Base-by-base conservation (phyloP, 2,329 filamentous ascomycete genomes). In the Blastomyces parvus region DNA sequence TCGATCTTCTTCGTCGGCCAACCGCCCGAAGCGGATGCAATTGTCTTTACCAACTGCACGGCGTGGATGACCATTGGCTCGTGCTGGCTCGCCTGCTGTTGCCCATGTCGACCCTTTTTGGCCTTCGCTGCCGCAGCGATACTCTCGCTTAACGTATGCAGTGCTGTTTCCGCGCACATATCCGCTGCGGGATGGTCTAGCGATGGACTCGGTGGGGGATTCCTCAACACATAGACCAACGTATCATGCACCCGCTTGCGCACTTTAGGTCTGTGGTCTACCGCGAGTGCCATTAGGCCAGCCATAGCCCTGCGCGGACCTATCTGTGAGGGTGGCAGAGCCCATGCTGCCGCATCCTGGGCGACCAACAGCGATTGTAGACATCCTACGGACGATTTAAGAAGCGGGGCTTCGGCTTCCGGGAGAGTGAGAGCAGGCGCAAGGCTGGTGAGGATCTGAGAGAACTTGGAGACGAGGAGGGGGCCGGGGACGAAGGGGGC, bases 1-100 rank as follows among this genome's bases (percentile, higher is more conserved):
- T 99, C 94, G 62, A 97, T 96, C 78, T 96, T 96, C 79, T 89
- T 91, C 79, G 89, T 96, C 0, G 94, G 94, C 94, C 94, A 99
- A 60, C 94, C 94, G 50, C 91, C 90, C 64, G 91, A 93, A 5
- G 90, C 91, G 2, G 84, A 83, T 0, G 94, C 91, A 65, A 99
- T 85, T 0, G 90, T 89, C 81, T 96, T 97, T 67, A 96, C 88
- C 62, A 99, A 81, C 71, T 99, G 93, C 66, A 99, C 80, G 2
- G 92, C 88, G 73, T 97, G 94, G 68, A 97, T 96, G 60, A 97
- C 81, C 38, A 86, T 86, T 2, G 94, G 92, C 66, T 96, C 91
- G 71, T 91, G 85, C 63, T 81, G 81, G 57, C 81, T 79, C 64
- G 79, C 76, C 63, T 79, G 78, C 66, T 78, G 76, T n/a, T 73